Base-by-base conservation (phyloP, 768 basidiomycete genomes). In the Mycena amicta region DNA sequence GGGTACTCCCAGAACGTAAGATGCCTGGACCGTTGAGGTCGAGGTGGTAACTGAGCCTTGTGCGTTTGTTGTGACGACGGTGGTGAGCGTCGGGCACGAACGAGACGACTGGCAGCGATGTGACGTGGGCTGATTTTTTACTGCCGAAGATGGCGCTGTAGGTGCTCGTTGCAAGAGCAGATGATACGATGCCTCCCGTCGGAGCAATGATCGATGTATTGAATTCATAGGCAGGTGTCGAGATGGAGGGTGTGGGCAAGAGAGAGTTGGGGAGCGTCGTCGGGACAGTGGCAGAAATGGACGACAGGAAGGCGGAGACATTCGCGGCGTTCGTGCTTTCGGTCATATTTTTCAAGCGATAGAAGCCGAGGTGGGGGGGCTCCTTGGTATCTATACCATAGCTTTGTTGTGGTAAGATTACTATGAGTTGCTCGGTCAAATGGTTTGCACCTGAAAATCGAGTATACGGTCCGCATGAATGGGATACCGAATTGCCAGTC, bases 401-500 rank as follows among this genome's bases (percentile, higher is more conserved):
- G 68, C 90, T n/a, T n/a, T n/a, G n/a, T n/a, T n/a, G n/a, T n/a
- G n/a, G n/a, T 92, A 56, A 37, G 23, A 41, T 18, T 5, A 28
- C 37, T 11, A 26, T 28, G 8, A 52, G 20, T 2, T n/a, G n/a
- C n/a, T n/a, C n/a, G n/a, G n/a, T n/a, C n/a, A n/a, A n/a, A n/a
- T n/a, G n/a, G n/a, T n/a, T n/a, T n/a, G 59, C 61, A 88, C 90
- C 87, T 91, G 78, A 83, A 92, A 39, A 92, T 76, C 4, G 88
- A 86, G 68, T 92, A 93, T 0, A 92, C 89, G 2, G 88, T 89
- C 30, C 86, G 79, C 54, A 93, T 66, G 68, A 92, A 92, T 0
- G 87, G 78, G 1, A 81, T 62, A 87, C 89, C 90, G 50, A 93
- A 77, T 70, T 92, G 89, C 91, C 91, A 93, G 66, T 93, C 91